Percentiles rank a stretch among this genome's conserved stretches.
Evolutionary conservation across 345 rosid species (phyloP).

Genomic region (Melastoma malabathricum): DNA sequence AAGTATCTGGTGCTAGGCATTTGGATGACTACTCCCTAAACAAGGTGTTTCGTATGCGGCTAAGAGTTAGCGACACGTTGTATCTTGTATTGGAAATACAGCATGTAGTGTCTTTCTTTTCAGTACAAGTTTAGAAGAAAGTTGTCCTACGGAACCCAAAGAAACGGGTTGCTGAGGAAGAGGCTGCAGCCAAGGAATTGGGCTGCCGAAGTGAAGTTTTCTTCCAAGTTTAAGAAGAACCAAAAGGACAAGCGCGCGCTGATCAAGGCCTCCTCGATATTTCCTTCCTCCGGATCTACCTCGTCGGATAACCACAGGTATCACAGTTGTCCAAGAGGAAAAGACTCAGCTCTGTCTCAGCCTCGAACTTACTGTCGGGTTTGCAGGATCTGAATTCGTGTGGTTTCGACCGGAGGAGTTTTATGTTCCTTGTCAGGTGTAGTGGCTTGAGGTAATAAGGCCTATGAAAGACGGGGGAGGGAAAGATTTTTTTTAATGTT

Average conservation of each 20-base stretch:
- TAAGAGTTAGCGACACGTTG: slow-evolving; percentile 32
- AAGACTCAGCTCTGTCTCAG: slow-evolving; percentile 51
- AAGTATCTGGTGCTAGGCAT: slow-evolving; percentile 69
- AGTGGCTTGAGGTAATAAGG: no score
- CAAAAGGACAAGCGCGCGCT: slow-evolving; percentile 63
- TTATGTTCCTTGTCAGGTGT: slow-evolving; percentile 36
- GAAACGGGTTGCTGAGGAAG: slow-evolving; percentile 85
- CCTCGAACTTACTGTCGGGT: slow-evolving; percentile 48
- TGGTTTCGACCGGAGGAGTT: no score
- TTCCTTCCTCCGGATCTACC: slow-evolving; percentile 29
- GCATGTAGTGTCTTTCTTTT: neutral
- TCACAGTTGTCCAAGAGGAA: slow-evolving; percentile 76
- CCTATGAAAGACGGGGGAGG: no score
- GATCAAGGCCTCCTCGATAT: slow-evolving; percentile 62
- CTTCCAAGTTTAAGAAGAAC: slow-evolving; percentile 64
- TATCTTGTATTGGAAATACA: neutral
- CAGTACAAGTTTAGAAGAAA: neutral
- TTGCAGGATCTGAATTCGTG: no score
- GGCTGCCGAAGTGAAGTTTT: slow-evolving; percentile 65
- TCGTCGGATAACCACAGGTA: slow-evolving; percentile 31
- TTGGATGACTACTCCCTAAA: slow-evolving; percentile 77
- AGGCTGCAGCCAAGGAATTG: slow-evolving; percentile 46
- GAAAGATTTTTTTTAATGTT: no score
- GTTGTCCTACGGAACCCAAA: slow-evolving; percentile 37
- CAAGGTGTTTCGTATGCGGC: slow-evolving; percentile 65